These are phyloP conservation scores for Sphenostylis stenocarpa DNA, from an alignment of 306 rosid genomes.

Conservation along the genomic window DNA sequence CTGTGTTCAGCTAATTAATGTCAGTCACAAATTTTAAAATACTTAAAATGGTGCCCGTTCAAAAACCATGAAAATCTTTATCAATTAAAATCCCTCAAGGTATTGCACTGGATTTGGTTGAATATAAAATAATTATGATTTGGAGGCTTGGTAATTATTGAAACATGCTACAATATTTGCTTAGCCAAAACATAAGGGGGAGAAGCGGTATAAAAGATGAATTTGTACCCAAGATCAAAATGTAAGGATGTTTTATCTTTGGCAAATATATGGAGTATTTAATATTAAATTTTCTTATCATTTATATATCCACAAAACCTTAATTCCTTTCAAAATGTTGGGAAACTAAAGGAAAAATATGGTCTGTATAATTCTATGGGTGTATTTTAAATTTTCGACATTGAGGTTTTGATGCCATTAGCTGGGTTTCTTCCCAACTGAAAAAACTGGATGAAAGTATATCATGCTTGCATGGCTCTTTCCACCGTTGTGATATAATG, in stretches of 20 bases:
- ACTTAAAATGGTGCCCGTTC: neutral
- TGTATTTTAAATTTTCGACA: too few relatives aligned
- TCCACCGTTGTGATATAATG: neutral
- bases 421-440: neutral
- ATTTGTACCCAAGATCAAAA: neutral
- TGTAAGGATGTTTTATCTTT: neutral
- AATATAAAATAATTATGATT: neutral
- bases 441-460: neutral
- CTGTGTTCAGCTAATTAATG: slow-evolving; percentile 1
- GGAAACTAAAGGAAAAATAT: neutral
- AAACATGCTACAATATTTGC: neutral
- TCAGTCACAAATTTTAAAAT: slow-evolving; percentile 1
- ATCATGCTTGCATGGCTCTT: neutral
- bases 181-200: neutral
- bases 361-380: neutral
- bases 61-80: neutral
- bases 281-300: neutral
- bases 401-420: too few relatives aligned
- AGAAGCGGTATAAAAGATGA: neutral
- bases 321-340: too few relatives aligned
- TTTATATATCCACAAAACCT: neutral
- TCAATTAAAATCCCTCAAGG: neutral
- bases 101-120: neutral
- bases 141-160: neutral
- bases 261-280: neutral